These are phyloP conservation scores for Eucalyptus leucophloia DNA, from an alignment of 345 rosid species.

Conservation along the genomic window DNA sequence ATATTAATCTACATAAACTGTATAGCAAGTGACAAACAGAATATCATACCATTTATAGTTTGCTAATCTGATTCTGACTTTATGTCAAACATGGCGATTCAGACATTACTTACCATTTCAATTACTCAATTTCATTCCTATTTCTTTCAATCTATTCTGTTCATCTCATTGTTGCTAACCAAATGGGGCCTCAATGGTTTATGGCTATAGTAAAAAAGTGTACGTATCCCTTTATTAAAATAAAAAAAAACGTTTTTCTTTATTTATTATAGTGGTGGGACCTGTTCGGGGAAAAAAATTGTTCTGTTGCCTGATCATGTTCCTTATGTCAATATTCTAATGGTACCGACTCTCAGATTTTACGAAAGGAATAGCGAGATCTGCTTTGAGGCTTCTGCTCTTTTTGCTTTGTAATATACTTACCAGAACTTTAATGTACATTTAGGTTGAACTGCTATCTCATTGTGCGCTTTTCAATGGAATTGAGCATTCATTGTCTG, in stretches of 20 bases:
- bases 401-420: not conserved
- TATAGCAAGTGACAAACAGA: not conserved
- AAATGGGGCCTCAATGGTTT: not conserved
- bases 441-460: not conserved
- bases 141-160: not conserved
- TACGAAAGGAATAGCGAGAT: not conserved
- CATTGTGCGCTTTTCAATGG: not conserved
- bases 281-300: not conserved
- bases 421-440: not conserved
- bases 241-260: not conserved
- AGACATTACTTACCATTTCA: not conserved
- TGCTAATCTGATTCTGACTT: not conserved
- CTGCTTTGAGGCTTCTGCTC: not conserved
- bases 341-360: not conserved
- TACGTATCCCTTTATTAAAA: not conserved
- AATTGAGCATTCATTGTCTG: not conserved
- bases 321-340: not conserved
- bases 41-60: not conserved
- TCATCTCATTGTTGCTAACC: not conserved
- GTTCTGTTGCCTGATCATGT: not conserved
- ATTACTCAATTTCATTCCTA: not conserved
- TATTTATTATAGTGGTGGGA: not conserved
- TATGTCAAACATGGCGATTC: not conserved
- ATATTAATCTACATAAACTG: not conserved
- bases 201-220: not conserved